Percentiles rank a stretch among this genome's conserved stretches.
These are phyloP conservation scores for Penicillium desertorum DNA, from an alignment of 495 filamentous ascomycete genomes.

Conservation along the genomic window DNA sequence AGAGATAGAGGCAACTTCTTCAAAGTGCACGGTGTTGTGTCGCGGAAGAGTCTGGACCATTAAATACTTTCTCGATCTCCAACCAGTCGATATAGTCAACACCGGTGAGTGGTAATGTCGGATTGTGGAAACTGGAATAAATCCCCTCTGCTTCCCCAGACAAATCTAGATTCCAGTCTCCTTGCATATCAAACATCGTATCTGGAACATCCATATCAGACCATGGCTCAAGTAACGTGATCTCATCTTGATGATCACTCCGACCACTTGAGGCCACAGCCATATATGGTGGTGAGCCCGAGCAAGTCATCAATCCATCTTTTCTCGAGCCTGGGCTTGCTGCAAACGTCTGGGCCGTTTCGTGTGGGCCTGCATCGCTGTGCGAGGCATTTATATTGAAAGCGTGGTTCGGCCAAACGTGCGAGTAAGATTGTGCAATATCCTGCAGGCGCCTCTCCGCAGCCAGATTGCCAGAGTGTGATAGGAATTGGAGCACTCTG, in stretches of 20 bases:
- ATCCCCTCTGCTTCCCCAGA: constrained; percentile 24
- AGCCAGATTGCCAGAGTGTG: constrained; percentile 22
- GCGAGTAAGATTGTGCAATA: constrained; percentile 23
- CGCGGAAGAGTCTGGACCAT: constrained; percentile 1
- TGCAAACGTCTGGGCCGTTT: not conserved
- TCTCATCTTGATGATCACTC: constrained; percentile 9
- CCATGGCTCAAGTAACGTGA: constrained; percentile 21
- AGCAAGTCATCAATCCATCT: not conserved
- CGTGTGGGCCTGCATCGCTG: not conserved
- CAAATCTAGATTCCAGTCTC: constrained; percentile 21
- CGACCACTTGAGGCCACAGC: not conserved
- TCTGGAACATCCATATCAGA: constrained; percentile 6
- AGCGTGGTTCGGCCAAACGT: constrained; percentile 20
- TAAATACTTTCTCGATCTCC: constrained; percentile 27
- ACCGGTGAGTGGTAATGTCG: constrained; percentile 23
- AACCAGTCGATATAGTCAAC: constrained; percentile 27
- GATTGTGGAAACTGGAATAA: constrained; percentile 26
- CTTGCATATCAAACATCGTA: constrained; percentile 20
- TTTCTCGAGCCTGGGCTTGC: not conserved
- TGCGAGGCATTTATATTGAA: not conserved
- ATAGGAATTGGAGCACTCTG: constrained; percentile 21
- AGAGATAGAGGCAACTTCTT: too few relatives aligned
- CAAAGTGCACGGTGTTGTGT: too few relatives aligned
- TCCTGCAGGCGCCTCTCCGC: constrained; percentile 25
- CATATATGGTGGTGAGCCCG: not conserved